These are phyloP conservation scores for Erythrophleum ivorense DNA, from an alignment of 331 rosid genomes.

Conservation along the genomic window DNA sequence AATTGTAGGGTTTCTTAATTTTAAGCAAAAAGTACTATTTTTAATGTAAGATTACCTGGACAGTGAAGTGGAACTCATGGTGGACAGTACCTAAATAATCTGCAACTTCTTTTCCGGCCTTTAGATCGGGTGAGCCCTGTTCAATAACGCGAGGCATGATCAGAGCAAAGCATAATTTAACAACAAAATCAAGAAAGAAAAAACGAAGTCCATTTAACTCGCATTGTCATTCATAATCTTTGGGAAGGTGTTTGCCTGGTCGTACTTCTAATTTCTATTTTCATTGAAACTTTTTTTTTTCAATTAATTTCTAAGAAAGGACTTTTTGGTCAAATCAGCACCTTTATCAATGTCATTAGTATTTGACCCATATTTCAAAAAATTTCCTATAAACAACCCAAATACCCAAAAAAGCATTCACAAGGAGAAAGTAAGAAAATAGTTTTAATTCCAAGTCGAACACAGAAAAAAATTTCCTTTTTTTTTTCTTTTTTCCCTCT, in stretches of 20 bases:
- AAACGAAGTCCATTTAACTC: too few species aligned
- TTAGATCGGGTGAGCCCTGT: slow-evolving; percentile 92
- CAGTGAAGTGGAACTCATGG: slow-evolving; percentile 83
- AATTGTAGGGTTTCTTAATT: neutral
- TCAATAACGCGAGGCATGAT: too few species aligned
- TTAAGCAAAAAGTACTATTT: neutral
- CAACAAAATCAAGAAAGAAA: neutral
- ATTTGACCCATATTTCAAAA: neutral
- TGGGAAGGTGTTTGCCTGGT: too few species aligned
- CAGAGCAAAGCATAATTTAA: slow-evolving; percentile 8
- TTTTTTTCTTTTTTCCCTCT: neutral
- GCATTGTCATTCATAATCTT: too few species aligned
- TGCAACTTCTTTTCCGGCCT: slow-evolving; percentile 94
- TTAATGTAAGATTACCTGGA: slow-evolving; percentile 60
- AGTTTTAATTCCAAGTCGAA: too few species aligned
- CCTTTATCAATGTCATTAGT: too few species aligned
- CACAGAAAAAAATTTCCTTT: too few species aligned
- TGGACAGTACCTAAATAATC: slow-evolving; percentile 90
- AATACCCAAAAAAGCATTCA: too few species aligned
- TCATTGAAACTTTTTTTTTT: too few species aligned
- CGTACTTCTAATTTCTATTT: too few species aligned
- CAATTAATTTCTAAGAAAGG: neutral
- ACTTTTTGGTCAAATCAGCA: neutral
- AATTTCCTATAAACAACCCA: neutral
- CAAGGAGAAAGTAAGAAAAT: too few species aligned